A percentile compares a stretch with the other conserved stretches of the same genome.
Conservation (phyloP, 441 rosid genomes). For the Erodium chrysanthum region DNA sequence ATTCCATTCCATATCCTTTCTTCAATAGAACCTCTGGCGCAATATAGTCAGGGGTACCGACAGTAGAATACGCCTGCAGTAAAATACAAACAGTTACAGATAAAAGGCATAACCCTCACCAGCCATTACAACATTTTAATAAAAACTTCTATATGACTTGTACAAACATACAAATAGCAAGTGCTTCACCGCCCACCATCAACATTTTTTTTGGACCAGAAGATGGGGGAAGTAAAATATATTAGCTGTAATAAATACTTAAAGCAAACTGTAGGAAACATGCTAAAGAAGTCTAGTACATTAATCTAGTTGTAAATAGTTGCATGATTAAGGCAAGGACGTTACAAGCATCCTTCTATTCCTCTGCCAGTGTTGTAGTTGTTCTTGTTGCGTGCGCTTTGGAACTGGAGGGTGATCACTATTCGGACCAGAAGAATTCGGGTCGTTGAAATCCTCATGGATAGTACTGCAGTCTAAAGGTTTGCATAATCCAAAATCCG, state of each 20-base stretch:
- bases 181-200: background rate
- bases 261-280: background rate
- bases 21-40: constrained; percentile 97
- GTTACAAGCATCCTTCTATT: constrained; percentile 25
- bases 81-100: background rate
- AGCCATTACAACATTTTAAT: background rate
- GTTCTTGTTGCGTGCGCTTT: constrained; percentile 19
- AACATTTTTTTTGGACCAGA: background rate
- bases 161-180: background rate
- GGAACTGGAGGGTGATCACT: background rate
- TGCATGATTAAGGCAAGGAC: background rate
- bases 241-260: too few relatives aligned
- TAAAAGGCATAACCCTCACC: background rate
- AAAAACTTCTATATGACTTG: background rate
- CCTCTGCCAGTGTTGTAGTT: constrained; percentile 24
- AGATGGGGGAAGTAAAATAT: background rate
- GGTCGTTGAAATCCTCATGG: constrained; percentile 15
- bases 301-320: background rate
- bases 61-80: constrained; percentile 83
- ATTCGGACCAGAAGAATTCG: background rate
- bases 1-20: constrained; percentile 98
- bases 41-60: constrained; percentile 96
- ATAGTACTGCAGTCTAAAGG: constrained; percentile 25
- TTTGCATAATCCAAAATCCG: constrained; percentile 27
- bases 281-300: background rate